Base-by-base conservation (phyloP, 768 basidiomycete species). In the Serpula lacrymans region DNA sequence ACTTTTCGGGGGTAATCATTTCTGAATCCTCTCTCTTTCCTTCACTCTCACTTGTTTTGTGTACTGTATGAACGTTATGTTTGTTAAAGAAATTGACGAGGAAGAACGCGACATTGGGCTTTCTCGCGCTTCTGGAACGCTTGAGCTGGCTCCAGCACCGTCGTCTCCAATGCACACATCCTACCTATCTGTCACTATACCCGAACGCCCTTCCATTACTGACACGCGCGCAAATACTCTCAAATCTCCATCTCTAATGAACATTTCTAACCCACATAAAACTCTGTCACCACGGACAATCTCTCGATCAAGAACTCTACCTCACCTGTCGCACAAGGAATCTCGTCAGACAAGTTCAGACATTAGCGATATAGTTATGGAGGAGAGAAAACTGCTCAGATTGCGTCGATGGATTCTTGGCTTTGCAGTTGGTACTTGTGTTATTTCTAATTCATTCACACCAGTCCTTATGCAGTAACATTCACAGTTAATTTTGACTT, bases 401-500 rank as follows among this genome's bases (percentile, higher is more conserved):
- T 68, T 90, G 57, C 69, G 73, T 18, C 61, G 78, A 39, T 90
- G 88, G 88, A 75, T 81, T 2, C 57, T 84, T 41, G 71, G 80
- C 12, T 70, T 89, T 34, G 78, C 72, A 32, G 68, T 88, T 39
- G 87, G 84, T 75, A 56, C 49, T 71, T 45, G n/a, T n/a, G 14
- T 8, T 21, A 16, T 28, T 34, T n/a, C 34, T 43, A 21, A 26
- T 23, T 22, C 23, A 34, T 44, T 9, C 30, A 22, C 48, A 17
- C 16, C 17, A 34, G 11, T 21, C 34, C 17, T 23, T 12, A 5
- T 18, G 18, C 3, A 29, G 10, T 36, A 28, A 11, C 25, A 41
- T 16, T 22, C 27, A 12, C 45, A 88, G 86, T 91, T 26, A 82
- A 93, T 49, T 96, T 96, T 54, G 92, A 96, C 63, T 60, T 92